Evolutionary conservation across 495 filamentous ascomycete species (phyloP).

Genomic region (Hapsidospora chrysogenum): DNA sequence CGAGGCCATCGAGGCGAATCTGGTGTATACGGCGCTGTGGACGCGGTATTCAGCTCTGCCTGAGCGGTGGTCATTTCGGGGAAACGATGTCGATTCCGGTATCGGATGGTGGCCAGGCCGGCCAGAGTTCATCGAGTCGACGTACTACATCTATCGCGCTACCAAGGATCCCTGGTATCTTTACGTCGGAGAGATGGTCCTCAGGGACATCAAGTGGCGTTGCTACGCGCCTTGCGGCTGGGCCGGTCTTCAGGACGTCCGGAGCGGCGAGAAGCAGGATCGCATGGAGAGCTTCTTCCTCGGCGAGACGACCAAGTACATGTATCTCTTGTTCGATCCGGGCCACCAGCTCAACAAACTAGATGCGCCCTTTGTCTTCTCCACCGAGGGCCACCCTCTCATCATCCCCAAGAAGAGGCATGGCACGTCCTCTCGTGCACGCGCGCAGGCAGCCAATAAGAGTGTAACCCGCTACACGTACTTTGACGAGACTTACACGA

Average conservation of each 20-base stretch:
- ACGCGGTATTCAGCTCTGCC: conserved; percentile 82
- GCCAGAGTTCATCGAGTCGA: conserved; percentile 92
- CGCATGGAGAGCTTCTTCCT: conserved; percentile 99
- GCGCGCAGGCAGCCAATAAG: conserved; percentile 3
- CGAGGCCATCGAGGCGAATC: conserved; percentile 74
- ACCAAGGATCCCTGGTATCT: conserved; percentile 96
- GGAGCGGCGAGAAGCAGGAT: conserved; percentile 75
- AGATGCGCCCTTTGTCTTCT: conserved; percentile 82
- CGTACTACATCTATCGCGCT: conserved; percentile 79
- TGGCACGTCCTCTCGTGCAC: not conserved
- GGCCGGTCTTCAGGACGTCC: conserved; percentile 88
- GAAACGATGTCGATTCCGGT: conserved; percentile 72
- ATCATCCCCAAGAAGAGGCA: conserved; percentile 45
- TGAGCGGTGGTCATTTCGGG: conserved; percentile 79
- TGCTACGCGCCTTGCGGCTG: conserved; percentile 93
- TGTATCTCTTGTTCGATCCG: conserved; percentile 76
- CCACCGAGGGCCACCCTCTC: conserved; percentile 88
- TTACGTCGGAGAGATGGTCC: conserved; percentile 86
- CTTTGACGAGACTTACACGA: conserved; percentile 21
- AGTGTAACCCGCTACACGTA: conserved; percentile 8
- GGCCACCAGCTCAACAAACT: conserved; percentile 75
- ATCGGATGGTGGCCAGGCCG: conserved; percentile 89
- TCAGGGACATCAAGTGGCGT: conserved; percentile 72
- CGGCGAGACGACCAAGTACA: conserved; percentile 88
- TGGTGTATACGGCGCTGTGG: conserved; percentile 87